Evolutionary conservation across 108 stramenopile species (phyloP).

Genomic region (Pseudonitzschia multiseries): DNA sequence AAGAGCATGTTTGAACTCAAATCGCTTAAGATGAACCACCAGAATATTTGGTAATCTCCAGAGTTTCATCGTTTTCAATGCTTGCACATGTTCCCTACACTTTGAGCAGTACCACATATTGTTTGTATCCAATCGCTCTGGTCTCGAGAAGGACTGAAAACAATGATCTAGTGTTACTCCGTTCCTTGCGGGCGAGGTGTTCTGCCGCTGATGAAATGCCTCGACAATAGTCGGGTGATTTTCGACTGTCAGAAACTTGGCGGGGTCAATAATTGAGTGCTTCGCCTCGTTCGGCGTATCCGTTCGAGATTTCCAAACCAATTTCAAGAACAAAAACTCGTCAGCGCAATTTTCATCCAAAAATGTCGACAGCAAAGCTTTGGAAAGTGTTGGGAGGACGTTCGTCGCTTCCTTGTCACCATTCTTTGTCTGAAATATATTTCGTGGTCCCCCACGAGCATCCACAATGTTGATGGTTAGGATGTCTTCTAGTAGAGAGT

Average conservation of each 20-base stretch:
- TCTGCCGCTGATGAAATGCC: constrained; percentile 14
- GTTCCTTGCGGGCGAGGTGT: constrained; percentile 13
- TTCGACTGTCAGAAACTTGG: constrained; percentile 28
- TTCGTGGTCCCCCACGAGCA: constrained; percentile 20
- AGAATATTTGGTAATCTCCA: constrained; percentile 94
- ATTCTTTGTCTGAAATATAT: constrained; percentile 30
- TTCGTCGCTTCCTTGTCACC: constrained; percentile 15
- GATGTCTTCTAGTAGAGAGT: constrained; percentile 17
- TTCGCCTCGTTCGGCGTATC: background rate
- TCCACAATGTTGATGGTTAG: constrained; percentile 38
- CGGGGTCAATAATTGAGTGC: constrained; percentile 14
- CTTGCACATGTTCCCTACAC: constrained; percentile 89
- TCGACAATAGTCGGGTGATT: constrained; percentile 40
- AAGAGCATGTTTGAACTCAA: constrained; percentile 77
- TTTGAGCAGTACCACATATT: constrained; percentile 90
- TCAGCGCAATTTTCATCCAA: constrained; percentile 39
- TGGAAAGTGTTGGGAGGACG: constrained; percentile 30
- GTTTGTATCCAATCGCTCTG: constrained; percentile 87
- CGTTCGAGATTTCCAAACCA: constrained; percentile 47
- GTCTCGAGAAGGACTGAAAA: constrained; percentile 69
- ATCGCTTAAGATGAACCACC: constrained; percentile 95
- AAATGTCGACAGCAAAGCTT: constrained; percentile 25
- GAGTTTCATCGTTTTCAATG: constrained; percentile 92
- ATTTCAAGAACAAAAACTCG: constrained; percentile 39
- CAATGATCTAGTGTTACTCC: constrained; percentile 72